Evolutionary conservation across 176 grass and related monocot species (phyloP), one percentile per base, ranked within the genome.

Genomic region (Avena atlantica): DNA sequence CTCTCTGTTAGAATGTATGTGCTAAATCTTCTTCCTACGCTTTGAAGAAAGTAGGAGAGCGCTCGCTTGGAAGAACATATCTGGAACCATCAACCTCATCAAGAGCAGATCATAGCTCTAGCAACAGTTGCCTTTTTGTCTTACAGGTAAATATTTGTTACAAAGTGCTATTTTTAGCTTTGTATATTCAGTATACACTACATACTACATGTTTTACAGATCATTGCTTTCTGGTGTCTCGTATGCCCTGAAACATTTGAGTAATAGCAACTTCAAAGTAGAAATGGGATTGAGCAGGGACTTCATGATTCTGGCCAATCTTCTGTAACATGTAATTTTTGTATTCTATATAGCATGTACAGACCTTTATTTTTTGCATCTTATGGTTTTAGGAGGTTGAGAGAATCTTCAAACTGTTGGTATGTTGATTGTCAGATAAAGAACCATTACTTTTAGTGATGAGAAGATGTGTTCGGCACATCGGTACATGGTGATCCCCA

Each of bases 21-120:
- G 5, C 49, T 8, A 73, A 65, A 31, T 62, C 16, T 36, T 78
- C 70, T 78, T 47, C 6, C 53, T 83, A 56, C 12, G 21, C 23
- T 83, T 56, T 88, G 83, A 69, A 98, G 95, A 98, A 92, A 90
- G 78, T 93, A 73, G 51, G 61, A 71, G 84, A 93, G 10, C 79
- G 83, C 56, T 87, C 15, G 12, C 42, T 72, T 85, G 78, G 52
- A 86, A 64, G 56, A 81, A 83, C 75, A 87, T 52, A 52, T 87
- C 21, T 80, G 13, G 80, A 74, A 20, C 57, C 80, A 1, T 78
- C 65, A 50, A 81, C 90, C 48, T 62, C 59, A 63, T 31, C 19
- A 15, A 80, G 64, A 27, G 27, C 71, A 64, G 78, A 55, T 83
- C 71, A 63, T 83, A 81, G 6, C 42, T 64, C 78, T 85, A 58